Conservation (phyloP, 2,329 filamentous ascomycete species). For the Aspergillus sp. region DNA sequence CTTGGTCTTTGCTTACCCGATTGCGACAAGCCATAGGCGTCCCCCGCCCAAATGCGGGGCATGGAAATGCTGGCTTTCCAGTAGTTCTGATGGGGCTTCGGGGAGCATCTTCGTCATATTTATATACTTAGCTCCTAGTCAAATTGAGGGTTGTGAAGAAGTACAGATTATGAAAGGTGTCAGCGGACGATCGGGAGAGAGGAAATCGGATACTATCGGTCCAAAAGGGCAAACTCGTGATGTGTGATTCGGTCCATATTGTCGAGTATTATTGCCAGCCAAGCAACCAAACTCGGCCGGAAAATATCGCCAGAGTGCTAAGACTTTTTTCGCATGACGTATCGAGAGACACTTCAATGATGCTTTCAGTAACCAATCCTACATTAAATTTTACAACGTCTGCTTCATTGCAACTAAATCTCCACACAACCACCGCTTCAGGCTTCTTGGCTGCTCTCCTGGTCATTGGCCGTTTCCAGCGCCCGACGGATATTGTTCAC, state of each 20-base stretch:
- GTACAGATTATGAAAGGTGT: background rate
- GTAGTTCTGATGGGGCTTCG: background rate
- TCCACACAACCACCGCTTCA: background rate
- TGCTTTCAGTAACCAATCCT: background rate
- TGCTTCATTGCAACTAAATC: background rate
- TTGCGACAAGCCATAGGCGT: background rate
- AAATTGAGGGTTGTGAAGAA: background rate
- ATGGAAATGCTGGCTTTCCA: background rate
- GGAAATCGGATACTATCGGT: background rate
- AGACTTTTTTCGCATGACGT: background rate
- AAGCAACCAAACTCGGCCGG: background rate
- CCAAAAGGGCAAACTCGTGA: background rate
- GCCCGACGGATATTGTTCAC: conserved; percentile 19
- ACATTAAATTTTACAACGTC: background rate
- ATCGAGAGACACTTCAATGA: background rate
- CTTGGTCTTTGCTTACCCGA: background rate
- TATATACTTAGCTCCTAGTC: background rate
- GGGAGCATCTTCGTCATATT: background rate
- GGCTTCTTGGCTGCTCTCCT: background rate
- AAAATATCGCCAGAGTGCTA: background rate
- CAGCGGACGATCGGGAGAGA: background rate
- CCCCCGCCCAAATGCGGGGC: background rate
- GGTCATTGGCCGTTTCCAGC: background rate
- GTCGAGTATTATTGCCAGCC: too few relatives aligned
- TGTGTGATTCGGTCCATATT: background rate